Base-by-base conservation (phyloP, 2,329 filamentous ascomycete species). In the Kalmusia sp. region DNA sequence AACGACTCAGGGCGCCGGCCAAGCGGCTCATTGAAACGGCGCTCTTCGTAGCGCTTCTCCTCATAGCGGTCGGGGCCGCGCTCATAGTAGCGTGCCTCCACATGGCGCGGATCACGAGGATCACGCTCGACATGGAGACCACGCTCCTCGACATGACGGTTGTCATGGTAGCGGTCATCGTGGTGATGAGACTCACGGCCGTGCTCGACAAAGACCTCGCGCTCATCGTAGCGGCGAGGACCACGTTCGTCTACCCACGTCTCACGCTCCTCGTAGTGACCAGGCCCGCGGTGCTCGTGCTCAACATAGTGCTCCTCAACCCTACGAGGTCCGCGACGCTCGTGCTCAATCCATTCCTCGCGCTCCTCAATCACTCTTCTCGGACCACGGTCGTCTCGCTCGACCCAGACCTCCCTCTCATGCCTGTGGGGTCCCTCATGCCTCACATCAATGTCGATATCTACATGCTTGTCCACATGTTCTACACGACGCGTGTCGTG, bases 1-100 rank as follows among this genome's bases (percentile, higher is more conserved):
- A 67, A 72, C 11, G 68, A 65, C 46, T 72, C 69, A 2, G 68
- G 61, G 51, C 68, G 68, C 39, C 69, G 69, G 40, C 64, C 66
- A 1, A 68, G 64, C 12, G 65, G 67, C 30, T 47, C 46, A 14
- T 52, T 47, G 47, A 52, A 55, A 51, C 61, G 61, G 39, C 61
- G 65, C 57, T 69, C 61, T 27, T 65, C 64, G 52, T 68, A 68
- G 39, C 59, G 62, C 35, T 56, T 61, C 41, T 67, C 64, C 25
- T 63, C 63, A 6, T 58, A 61, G 49, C 57, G 55, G 24, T 38
- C 52, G 37, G 61, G 64, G 35, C 64, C 62, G 40, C 60, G 57
- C 53, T 67, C 61, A n/a, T 54, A 52, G 51, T 59, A 64, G 9
- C 48, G 30, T 12, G 62, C 62, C 51, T 64, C 62, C 14, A 64